Evolutionary conservation across 148 eudicot species (phyloP).

Genomic region (Camellia granthamiana): DNA sequence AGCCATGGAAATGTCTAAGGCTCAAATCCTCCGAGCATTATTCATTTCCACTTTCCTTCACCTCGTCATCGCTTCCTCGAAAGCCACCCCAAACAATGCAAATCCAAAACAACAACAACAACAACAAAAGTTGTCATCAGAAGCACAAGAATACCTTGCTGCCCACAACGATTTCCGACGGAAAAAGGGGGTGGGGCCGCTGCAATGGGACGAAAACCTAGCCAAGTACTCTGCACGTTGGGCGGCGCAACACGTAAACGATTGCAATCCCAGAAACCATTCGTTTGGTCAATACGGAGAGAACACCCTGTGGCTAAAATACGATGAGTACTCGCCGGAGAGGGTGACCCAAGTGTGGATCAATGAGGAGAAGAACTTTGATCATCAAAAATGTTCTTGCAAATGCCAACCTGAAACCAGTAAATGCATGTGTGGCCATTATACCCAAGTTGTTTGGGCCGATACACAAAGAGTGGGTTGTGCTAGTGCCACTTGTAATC

Average conservation of each 20-base stretch:
- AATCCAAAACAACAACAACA: background rate
- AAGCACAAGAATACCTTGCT: slow-evolving; percentile 17
- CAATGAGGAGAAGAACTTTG: slow-evolving; percentile 24
- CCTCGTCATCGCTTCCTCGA: background rate
- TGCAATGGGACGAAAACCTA: slow-evolving; percentile 25
- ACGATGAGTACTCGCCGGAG: slow-evolving; percentile 18
- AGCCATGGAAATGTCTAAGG: background rate
- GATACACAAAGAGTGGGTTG: slow-evolving; percentile 31
- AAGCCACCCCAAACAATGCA: background rate
- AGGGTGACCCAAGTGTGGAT: slow-evolving; percentile 23
- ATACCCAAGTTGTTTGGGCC: slow-evolving; percentile 33
- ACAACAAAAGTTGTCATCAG: background rate
- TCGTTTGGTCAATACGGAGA: slow-evolving; percentile 28
- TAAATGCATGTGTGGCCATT: slow-evolving; percentile 41
- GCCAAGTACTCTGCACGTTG: slow-evolving; percentile 22
- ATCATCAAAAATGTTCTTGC: slow-evolving; percentile 13
- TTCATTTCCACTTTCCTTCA: slow-evolving; percentile 5
- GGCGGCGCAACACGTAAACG: slow-evolving; percentile 12
- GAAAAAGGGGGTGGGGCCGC: slow-evolving; percentile 17
- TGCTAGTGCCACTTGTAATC: slow-evolving; percentile 22
- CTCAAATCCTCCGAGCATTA: background rate
- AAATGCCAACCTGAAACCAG: slow-evolving; percentile 9
- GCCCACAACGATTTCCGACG: slow-evolving; percentile 31
- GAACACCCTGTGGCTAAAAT: slow-evolving; percentile 24
- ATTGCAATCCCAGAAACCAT: slow-evolving; percentile 24